A percentile compares a stretch with the other conserved stretches of the same genome.
phyloP scores from a whole-genome alignment of 345 rosid species.

The Durio zibethinus region DNA sequence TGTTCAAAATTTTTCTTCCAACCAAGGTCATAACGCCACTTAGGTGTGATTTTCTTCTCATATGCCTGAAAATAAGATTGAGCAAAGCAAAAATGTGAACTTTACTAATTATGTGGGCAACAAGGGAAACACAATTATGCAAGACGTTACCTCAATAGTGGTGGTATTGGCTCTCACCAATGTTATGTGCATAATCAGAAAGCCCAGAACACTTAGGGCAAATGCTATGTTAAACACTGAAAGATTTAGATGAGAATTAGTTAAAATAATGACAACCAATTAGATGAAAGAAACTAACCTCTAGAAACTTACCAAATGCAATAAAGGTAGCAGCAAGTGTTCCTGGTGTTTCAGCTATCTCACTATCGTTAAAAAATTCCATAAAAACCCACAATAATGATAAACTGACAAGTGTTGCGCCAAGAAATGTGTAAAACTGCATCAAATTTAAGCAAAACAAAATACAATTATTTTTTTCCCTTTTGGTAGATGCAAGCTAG shows the following conservation, averaged over 20 bases:
- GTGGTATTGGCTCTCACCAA: constrained; percentile 63
- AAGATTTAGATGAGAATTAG: not conserved
- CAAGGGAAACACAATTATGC: constrained; percentile 3
- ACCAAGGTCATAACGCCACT: constrained; percentile 80
- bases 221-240: constrained; percentile 80
- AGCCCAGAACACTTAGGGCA: constrained; percentile 74
- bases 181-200: constrained; percentile 68
- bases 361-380: constrained; percentile 65
- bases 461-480: not conserved
- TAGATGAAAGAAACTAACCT: not conserved
- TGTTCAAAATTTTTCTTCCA: constrained; percentile 73
- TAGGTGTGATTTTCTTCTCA: constrained; percentile 60
- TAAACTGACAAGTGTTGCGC: constrained; percentile 63
- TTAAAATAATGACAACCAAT: not conserved
- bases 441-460: constrained; percentile 20
- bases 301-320: constrained; percentile 50
- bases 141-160: constrained; percentile 69
- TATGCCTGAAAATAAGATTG: constrained; percentile 51
- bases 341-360: constrained; percentile 62
- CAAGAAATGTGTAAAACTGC: constrained; percentile 90
- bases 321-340: constrained; percentile 65
- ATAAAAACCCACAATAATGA: constrained; percentile 62
- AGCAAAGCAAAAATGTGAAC: not conserved
- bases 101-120: not conserved
- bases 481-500: not conserved